Base-by-base conservation (phyloP, 768 basidiomycete genomes). In the Lactifluus subvellereus region DNA sequence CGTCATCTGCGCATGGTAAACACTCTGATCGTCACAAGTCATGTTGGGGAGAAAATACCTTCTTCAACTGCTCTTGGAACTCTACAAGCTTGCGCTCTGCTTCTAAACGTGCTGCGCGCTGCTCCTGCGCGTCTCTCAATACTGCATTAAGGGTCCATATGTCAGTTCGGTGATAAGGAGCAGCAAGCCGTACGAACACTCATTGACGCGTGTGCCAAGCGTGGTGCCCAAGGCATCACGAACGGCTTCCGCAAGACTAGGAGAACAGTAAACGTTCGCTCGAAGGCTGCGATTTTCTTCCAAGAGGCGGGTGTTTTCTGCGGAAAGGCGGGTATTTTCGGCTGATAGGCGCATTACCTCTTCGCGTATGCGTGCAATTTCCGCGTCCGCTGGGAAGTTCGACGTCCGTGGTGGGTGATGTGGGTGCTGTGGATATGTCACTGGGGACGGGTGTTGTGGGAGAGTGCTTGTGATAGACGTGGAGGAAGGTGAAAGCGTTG, bases 41-140 rank as follows among this genome's bases (percentile, higher is more conserved):
- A 68, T 47, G 59, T 45, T 47, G 60, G 50, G 38, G 84, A 85
- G 59, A 82, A 76, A 67, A 75, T 71, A 89, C 67, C 62, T 80
- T 79, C 8, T 72, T 76, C 67, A 79, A 77, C 43, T 85, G 80
- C 75, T 84, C 84, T 71, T 79, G 82, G 71, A 79, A 75, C 72
- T 80, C 80, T 77, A 80, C 62, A 22, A 71, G 75, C 65, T 80
- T 80, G 55, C 77, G 78, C 53, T 72, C 77, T 58, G 74, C 74
- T 52, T 71, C 75, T 7, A 74, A 66, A 51, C 70, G 75, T 7
- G 73, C 80, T 71, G 79, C 45, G 48, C 76, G 76, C 63, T 80
- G 76, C 54, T 79, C 67, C 47, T 66, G 65, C 27, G 56, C 65
- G 33, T 66, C 67, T 51, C 53, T 47, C 47, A 66, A 48, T 40